Evolutionary conservation across 805 yeast genomes (phyloP), one percentile per base, ranked within the genome.

Genomic region (Candida montana): DNA sequence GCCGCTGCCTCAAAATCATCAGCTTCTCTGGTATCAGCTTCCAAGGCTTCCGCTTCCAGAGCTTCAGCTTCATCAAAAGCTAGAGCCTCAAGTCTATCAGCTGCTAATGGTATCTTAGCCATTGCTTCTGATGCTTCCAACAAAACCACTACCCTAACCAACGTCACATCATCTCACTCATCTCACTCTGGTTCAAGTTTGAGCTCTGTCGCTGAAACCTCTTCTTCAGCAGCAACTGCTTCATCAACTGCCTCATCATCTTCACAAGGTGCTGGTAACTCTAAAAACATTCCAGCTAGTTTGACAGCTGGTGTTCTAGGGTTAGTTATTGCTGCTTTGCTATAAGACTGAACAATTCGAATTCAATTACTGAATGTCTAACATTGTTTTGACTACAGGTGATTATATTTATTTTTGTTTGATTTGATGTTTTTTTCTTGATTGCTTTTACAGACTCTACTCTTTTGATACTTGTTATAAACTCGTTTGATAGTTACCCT

Each of bases 71-170:
- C n/a, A n/a, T n/a, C 51, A 21, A 32, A 32, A 20, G 40, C 46
- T 19, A 48, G 43, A 4, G 49, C 45, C 32, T 43, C 44, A 8
- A 47, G 63, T 9, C 47, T 65, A 40, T 50, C 58, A n/a, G 59
- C 57, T 47, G 67, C 69, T 37, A 54, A 58, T 43, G 72, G 69
- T 41, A 52, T 17, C 12, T 24, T 17, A 24, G 37, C 30, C 11
- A 24, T 26, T 24, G 37, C 30, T 34, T 34, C 37, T 17, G 27
- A 18, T 35, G 42, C 59, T 41, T 49, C 57, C 33, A 60, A 58
- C 55, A 53, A 63, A 27, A 53, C 61, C 27, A 66, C 67, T 28
- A 57, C 56, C 35, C 37, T 44, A 1, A 10, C 51, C 44, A 53
- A 59, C 27, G 41, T 59, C 11, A 49, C 62, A 15, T 37, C 48